Evolutionary conservation across 164 flowering plant genomes (phyloP), one percentile per base, ranked within the genome.

Genomic region (Saururus chinensis): DNA sequence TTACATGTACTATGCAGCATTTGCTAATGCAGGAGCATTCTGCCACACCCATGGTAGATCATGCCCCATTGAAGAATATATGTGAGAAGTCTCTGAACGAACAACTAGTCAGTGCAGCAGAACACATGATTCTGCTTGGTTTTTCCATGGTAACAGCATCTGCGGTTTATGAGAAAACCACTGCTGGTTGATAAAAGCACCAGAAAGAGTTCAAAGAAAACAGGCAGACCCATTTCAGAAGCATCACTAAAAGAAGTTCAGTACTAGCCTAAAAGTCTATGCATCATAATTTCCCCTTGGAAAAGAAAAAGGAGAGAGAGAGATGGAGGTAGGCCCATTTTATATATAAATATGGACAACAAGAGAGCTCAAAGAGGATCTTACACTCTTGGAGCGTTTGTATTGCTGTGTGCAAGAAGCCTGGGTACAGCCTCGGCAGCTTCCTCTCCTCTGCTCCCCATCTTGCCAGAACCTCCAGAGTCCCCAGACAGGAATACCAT

Each of bases 371-470:
- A 21, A 41, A 20, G 3, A 51, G 10, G 7, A 51, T 42, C 89
- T 56, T 42, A 85, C 91, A n/a, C 96, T 88, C 69, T 74, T 88
- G 57, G 88, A 76, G 48, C 92, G 85, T 68, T 75, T 85, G 62
- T 88, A n/a, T n/a, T n/a, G 92, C 4, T 71, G 81, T 25, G 66
- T 58, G n/a, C n/a, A n/a, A 65, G 67, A 71, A 68, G 22, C 71
- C 67, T 60, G 66, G 2, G 74, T 58, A 59, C 13, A 40, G 51
- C 58, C 61, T 51, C n/a, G 40, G 60, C 68, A 64, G 54, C 48
- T 70, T 60, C 73, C 73, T 30, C 19, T 24, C 58, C 58, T 55
- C 35, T 30, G 30, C 30, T 24, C 37, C 30, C 37, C 58, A 24
- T 13, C 25, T 24, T 23, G 23, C 58, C 35, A 23, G 19, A 24